Evolutionary conservation across 1,284 basidiomycete species (phyloP).

Genomic region (Ceratobasidium sp.): DNA sequence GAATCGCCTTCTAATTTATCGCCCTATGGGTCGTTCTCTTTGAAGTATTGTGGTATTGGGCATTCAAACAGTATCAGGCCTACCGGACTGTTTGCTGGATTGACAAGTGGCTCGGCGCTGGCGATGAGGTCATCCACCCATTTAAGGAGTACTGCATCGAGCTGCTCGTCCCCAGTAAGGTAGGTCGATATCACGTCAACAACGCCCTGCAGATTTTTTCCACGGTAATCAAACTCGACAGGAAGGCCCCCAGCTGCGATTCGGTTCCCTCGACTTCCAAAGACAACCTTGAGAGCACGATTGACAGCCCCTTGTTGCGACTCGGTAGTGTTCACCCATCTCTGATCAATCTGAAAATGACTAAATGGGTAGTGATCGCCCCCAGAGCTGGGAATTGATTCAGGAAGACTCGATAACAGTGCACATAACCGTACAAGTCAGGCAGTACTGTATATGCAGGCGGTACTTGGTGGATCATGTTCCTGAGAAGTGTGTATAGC

Average conservation of each 20-base stretch:
- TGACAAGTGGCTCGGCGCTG: neutral
- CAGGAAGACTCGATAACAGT: conserved; percentile 1
- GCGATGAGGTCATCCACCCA: conserved; percentile 28
- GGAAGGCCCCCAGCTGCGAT: neutral
- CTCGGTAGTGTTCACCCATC: neutral
- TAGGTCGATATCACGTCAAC: conserved; percentile 19
- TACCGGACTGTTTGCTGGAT: neutral
- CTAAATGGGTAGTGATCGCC: neutral
- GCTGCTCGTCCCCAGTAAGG: neutral
- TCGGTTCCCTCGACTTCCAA: neutral
- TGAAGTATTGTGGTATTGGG: neutral
- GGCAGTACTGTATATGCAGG: neutral
- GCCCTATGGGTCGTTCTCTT: neutral
- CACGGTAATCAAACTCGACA: conserved; percentile 1
- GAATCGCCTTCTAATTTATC: neutral
- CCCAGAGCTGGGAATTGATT: neutral
- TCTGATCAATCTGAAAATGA: neutral
- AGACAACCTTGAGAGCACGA: conserved; percentile 1
- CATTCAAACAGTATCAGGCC: neutral
- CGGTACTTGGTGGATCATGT: neutral
- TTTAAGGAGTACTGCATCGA: conserved; percentile 9
- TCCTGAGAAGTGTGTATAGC: neutral
- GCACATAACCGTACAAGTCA: neutral
- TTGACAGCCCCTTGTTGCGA: conserved; percentile 23
- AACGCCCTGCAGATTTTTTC: conserved; percentile 7